Conservation (phyloP, 2,329 filamentous ascomycete species). For the Colletotrichum eleusines region DNA sequence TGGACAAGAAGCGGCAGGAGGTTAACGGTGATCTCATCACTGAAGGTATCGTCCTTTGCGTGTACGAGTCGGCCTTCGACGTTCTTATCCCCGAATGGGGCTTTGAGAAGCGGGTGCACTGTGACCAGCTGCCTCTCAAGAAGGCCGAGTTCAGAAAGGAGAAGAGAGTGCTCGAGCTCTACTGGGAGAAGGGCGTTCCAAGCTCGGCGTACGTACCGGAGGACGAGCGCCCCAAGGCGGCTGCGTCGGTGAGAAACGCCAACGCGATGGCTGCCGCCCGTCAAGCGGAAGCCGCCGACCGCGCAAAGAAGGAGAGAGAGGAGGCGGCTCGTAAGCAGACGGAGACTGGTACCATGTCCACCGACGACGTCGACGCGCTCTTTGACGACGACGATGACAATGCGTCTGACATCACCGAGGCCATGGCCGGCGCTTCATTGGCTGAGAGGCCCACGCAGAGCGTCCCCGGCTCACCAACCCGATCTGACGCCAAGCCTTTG, state of each 20-base stretch:
- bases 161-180: constrained; percentile 91
- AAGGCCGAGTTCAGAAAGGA: constrained; percentile 99
- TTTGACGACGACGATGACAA: constrained; percentile 95
- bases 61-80: constrained; percentile 99
- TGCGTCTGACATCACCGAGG: constrained; percentile 88
- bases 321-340: constrained; percentile 94
- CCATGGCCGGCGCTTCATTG: constrained; percentile 90
- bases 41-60: constrained; percentile 95
- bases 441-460: constrained; percentile 93
- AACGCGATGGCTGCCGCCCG: constrained; percentile 82
- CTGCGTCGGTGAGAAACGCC: constrained; percentile 77
- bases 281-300: constrained; percentile 85
- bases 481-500: constrained; percentile 76
- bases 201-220: constrained; percentile 97
- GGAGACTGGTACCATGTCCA: constrained; percentile 93
- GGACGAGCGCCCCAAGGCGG: constrained; percentile 92
- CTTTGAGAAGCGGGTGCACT: constrained; percentile 99
- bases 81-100: constrained; percentile 98
- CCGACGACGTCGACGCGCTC: constrained; percentile 92
- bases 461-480: constrained; percentile 90
- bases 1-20: constrained; percentile 92
- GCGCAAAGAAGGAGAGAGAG: constrained; percentile 86
- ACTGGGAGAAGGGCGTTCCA: constrained; percentile 99
- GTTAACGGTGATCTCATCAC: constrained; percentile 91
- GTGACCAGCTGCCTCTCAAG: constrained; percentile 96